These are phyloP conservation scores for Lentinula edodes DNA, from an alignment of 768 basidiomycete species.

Conservation along the genomic window DNA sequence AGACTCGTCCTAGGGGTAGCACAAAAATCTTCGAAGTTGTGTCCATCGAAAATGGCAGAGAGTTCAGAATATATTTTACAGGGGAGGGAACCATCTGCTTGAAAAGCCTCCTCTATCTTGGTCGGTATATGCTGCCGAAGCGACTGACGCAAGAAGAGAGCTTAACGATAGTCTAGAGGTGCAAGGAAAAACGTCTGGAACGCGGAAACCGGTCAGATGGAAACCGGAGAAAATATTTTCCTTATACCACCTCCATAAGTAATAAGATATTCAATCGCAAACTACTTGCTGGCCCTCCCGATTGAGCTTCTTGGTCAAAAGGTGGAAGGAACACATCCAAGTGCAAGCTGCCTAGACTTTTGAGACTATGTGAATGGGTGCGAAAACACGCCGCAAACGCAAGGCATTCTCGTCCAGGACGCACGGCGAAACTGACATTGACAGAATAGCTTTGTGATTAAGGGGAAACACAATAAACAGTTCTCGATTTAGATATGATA, in stretches of 20 bases:
- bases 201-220: background rate
- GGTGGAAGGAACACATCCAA: background rate
- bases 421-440: background rate
- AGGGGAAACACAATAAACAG: background rate
- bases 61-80: too few relatives aligned
- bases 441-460: background rate
- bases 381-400: conserved; percentile 5
- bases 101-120: too few relatives aligned
- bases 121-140: background rate
- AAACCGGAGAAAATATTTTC: background rate
- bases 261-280: background rate
- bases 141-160: background rate
- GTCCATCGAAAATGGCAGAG: too few relatives aligned
- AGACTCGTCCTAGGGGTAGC: background rate
- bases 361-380: background rate
- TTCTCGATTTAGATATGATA: background rate
- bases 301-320: background rate
- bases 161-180: background rate
- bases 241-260: background rate
- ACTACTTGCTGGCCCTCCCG: background rate
- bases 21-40: background rate
- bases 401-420: background rate
- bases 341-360: background rate
- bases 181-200: background rate
- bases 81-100: too few relatives aligned